phyloP scores from a whole-genome alignment of 2,329 filamentous ascomycete species.

The Fusarium miscanthi region DNA sequence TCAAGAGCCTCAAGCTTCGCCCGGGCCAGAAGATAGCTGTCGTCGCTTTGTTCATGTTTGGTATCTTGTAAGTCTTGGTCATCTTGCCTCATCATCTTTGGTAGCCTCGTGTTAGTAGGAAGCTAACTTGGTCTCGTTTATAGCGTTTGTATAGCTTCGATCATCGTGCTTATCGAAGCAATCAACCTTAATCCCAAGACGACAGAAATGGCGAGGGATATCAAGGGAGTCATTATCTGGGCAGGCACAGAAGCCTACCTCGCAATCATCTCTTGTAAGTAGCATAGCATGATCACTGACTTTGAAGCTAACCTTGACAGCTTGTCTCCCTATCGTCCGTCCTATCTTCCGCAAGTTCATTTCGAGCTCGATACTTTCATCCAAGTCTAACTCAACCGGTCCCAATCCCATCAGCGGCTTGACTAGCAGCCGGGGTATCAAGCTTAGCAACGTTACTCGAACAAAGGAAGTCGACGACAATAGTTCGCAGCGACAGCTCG shows the following conservation, averaged over 20 bases:
- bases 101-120: background rate
- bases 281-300: background rate
- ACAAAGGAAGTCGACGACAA: conserved; percentile 31
- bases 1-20: conserved; percentile 27
- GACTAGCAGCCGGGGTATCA: conserved; percentile 30
- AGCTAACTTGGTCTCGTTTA: background rate
- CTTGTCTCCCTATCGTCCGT: conserved; percentile 28
- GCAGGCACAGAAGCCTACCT: conserved; percentile 24
- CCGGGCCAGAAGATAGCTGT: conserved; percentile 29
- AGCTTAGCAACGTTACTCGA: conserved; percentile 18
- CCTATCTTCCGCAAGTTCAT: conserved; percentile 24
- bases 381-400: conserved; percentile 20
- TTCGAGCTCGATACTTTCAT: conserved; percentile 12
- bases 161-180: conserved; percentile 28
- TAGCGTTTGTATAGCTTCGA: conserved; percentile 23
- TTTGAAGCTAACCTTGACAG: conserved; percentile 2
- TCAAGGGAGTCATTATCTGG: conserved; percentile 31
- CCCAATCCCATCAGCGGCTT: conserved; percentile 30
- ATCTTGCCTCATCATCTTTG: no score
- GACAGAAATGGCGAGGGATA: conserved; percentile 28
- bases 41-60: conserved; percentile 34
- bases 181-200: conserved; percentile 20
- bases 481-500: conserved; percentile 27
- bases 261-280: conserved; percentile 34
- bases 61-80: conserved; percentile 28